Conservation (phyloP, 805 yeast genomes). For the Candida nanaspora region DNA sequence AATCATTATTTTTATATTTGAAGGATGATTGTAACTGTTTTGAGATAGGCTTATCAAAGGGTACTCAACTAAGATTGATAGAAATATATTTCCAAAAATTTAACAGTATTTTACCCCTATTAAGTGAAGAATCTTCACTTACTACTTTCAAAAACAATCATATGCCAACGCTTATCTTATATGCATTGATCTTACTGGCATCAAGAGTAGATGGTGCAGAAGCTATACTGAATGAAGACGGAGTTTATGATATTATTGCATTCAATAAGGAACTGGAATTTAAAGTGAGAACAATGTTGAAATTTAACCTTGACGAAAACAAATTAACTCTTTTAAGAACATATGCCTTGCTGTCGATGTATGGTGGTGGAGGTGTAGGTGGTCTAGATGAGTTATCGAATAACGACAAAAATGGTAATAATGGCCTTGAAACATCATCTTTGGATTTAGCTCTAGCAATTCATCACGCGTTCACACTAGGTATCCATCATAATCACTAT, state of each 20-base stretch:
- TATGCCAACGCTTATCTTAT: slow-evolving; percentile 33
- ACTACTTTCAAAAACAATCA: slow-evolving; percentile 26
- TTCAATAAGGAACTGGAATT: slow-evolving; percentile 21
- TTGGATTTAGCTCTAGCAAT: slow-evolving; percentile 29
- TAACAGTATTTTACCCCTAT: slow-evolving; percentile 33
- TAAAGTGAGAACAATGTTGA: slow-evolving; percentile 29
- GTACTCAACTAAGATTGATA: slow-evolving; percentile 18
- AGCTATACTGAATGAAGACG: slow-evolving; percentile 18
- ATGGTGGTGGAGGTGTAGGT: slow-evolving; percentile 33
- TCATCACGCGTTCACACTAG: slow-evolving; percentile 31
- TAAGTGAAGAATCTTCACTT: slow-evolving; percentile 32
- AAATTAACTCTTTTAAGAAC: slow-evolving; percentile 28
- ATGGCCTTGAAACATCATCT: slow-evolving; percentile 25
- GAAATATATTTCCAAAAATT: slow-evolving; percentile 32
- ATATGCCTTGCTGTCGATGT: slow-evolving; percentile 29
- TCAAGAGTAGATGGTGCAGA: slow-evolving; percentile 32
- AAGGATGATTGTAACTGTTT: slow-evolving; percentile 8
- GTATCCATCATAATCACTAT: slow-evolving; percentile 27
- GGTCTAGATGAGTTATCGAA: slow-evolving; percentile 21
- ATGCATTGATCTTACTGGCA: slow-evolving; percentile 35
- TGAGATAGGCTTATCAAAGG: slow-evolving; percentile 8
- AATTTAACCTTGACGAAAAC: slow-evolving; percentile 31
- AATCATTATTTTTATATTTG: slow-evolving; percentile 7
- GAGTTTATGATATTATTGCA: slow-evolving; percentile 8
- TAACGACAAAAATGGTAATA: background rate